phyloP scores from a whole-genome alignment of 257 asterid species.

The Ilex asprella region DNA sequence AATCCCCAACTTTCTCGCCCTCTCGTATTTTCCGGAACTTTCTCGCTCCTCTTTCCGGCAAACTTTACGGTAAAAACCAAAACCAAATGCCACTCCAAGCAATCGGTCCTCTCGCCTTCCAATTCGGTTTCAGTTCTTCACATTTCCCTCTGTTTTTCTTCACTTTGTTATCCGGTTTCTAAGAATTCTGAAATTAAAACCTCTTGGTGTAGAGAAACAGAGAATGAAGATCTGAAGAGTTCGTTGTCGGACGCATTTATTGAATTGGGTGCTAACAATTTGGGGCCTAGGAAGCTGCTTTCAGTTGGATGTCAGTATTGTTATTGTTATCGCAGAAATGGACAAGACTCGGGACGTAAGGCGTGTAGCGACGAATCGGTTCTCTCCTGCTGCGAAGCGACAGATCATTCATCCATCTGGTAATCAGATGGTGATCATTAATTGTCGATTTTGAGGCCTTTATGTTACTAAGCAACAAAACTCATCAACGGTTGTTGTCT shows the following conservation, averaged over 20 bases:
- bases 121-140: not conserved
- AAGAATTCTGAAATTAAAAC: not conserved
- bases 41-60: no score
- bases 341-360: slow-evolving; percentile 23
- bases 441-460: not conserved
- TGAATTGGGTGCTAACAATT: not conserved
- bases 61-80: no score
- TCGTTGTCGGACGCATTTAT: slow-evolving; percentile 1
- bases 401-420: slow-evolving; percentile 15
- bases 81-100: no score
- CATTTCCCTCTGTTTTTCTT: slow-evolving; percentile 1
- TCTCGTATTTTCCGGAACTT: no score
- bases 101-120: no score
- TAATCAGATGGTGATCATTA: slow-evolving; percentile 14
- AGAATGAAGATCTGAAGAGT: slow-evolving; percentile 2
- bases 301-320: slow-evolving; percentile 22
- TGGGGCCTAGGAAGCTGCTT: not conserved
- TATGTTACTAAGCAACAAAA: slow-evolving; percentile 31
- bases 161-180: not conserved
- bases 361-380: slow-evolving; percentile 22
- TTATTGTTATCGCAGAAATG: slow-evolving; percentile 17
- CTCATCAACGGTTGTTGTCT: slow-evolving; percentile 32
- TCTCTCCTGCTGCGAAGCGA: slow-evolving; percentile 1
- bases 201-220: not conserved
- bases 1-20: no score